Percentiles rank a stretch among this genome's conserved stretches.
These are phyloP conservation scores for Trichocomaceae sp. DNA, from an alignment of 2,329 filamentous ascomycete species.

Conservation along the genomic window DNA sequence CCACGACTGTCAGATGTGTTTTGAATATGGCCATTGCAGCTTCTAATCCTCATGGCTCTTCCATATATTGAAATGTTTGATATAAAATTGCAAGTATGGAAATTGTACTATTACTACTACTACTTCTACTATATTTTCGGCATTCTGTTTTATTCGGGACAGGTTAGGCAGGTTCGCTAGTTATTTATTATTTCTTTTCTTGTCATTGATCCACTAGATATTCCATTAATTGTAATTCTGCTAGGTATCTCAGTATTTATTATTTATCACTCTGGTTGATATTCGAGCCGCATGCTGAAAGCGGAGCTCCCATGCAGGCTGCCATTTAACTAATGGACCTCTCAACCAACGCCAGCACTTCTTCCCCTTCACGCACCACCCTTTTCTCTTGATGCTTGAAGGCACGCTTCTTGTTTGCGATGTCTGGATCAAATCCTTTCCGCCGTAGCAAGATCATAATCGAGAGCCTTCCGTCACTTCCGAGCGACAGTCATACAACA, in stretches of 20 bases:
- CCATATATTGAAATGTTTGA: background rate
- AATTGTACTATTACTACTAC: background rate
- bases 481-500: constrained; percentile 13
- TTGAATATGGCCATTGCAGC: background rate
- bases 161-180: background rate
- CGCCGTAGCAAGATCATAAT: constrained; percentile 35
- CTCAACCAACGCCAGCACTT: background rate
- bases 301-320: constrained; percentile 9
- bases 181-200: background rate
- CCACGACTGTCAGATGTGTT: background rate
- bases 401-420: constrained; percentile 26
- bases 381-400: constrained; percentile 25
- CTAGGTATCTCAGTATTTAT: no score
- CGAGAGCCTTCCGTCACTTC: constrained; percentile 21
- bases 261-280: no score
- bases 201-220: background rate
- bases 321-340: constrained; percentile 2
- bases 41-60: background rate
- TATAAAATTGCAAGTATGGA: background rate
- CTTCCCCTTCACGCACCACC: background rate
- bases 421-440: constrained; percentile 48
- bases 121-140: constrained; percentile 7
- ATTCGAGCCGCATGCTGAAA: background rate
- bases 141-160: background rate
- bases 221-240: no score